Base-by-base conservation (phyloP, 164 flowering plant species). In the Chimonanthus salicifolius region DNA sequence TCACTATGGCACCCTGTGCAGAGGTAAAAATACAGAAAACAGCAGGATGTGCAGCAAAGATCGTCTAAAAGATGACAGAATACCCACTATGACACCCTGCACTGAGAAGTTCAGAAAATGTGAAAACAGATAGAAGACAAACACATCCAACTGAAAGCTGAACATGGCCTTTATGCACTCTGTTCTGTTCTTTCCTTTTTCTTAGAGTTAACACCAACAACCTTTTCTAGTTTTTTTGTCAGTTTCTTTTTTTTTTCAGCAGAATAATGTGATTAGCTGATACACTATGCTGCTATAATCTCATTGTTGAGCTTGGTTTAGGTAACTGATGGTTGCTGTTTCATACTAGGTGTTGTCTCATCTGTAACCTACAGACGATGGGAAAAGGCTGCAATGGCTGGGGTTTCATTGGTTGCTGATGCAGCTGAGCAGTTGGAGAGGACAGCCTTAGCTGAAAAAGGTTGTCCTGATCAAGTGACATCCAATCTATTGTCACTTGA, bases 331-430 rank as follows among this genome's bases (percentile, higher is more conserved):
- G 43, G 20, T 63, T 74, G 49, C 71, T 68, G 71, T 44, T 76
- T 67, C 48, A 72, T 66, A 5, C 47, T 78, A 86, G 97, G 88
- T 78, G 62, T 72, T 69, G 75, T 73, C 58, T 87, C 96, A 72
- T 81, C 92, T 75, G 85, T 88, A 80, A 92, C 92, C 51, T 88
- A 88, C 80, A 92, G 82, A 83, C 87, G 86, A 77, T 94, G 97
- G 98, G 99, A 94, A 80, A 95, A 88, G 82, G 99, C 98, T 78
- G 99, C 97, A 72, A 93, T 89, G 58, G 97, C 91, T 85, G 99
- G 99, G 68, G 98, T 95, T 78, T 90, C 92, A 49, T 86, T 96
- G 84, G 99, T 93, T 79, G 98, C 98, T 68, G 98, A 96, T 84
- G 99, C 99, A 81, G 99, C 99, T 79, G 99, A 90, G 85, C 98